Conservation (phyloP, 73 alveolate species). For the Tetrahymena elliotti region DNA sequence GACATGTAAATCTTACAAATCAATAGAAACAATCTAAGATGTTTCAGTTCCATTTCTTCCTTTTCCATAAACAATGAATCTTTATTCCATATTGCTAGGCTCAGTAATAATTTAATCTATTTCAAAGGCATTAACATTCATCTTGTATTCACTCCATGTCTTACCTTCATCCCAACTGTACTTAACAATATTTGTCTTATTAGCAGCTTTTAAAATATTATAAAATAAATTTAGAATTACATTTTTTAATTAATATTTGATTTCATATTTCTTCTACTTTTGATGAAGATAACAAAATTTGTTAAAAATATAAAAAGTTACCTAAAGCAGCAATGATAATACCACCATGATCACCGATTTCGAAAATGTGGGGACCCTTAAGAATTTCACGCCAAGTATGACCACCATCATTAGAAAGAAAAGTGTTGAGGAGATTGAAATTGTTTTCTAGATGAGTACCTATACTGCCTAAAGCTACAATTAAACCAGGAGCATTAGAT, state of each 20-base stretch:
- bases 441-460: slow-evolving; percentile 58
- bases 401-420: slow-evolving; percentile 83
- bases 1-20: slow-evolving; percentile 64
- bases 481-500: slow-evolving; percentile 72
- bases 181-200: background rate
- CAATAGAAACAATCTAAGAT: slow-evolving; percentile 43
- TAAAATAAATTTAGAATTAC: background rate
- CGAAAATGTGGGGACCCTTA: slow-evolving; percentile 71
- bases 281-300: too few relatives aligned
- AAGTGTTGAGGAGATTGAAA: slow-evolving; percentile 51
- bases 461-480: slow-evolving; percentile 80
- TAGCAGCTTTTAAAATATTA: background rate
- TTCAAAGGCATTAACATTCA: slow-evolving; percentile 13
- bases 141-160: slow-evolving; percentile 40
- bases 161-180: slow-evolving; percentile 74
- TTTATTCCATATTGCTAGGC: slow-evolving; percentile 44
- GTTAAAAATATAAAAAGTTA: slow-evolving; percentile 6
- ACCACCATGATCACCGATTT: slow-evolving; percentile 90
- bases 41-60: background rate
- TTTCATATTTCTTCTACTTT: background rate
- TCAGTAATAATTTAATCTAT: slow-evolving; percentile 51
- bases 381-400: slow-evolving; percentile 68
- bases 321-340: slow-evolving; percentile 84
- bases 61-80: slow-evolving; percentile 53
- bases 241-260: too few relatives aligned